Percentiles rank a stretch among this genome's conserved stretches.
Evolutionary conservation across 2,329 filamentous ascomycete genomes (phyloP).

Genomic region (Cladosporium sp.): DNA sequence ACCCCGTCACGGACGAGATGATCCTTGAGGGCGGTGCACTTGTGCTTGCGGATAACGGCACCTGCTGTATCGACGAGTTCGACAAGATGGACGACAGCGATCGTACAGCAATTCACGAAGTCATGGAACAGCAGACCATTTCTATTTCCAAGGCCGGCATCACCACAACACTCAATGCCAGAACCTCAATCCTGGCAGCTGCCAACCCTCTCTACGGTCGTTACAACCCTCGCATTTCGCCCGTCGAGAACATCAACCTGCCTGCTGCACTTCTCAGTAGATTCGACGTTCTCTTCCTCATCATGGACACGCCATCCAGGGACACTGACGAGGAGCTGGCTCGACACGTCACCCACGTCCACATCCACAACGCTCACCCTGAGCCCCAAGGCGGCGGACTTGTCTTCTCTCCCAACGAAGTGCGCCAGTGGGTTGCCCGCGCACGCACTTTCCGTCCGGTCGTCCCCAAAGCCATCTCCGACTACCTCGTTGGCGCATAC

Average conservation of each 20-base stretch:
- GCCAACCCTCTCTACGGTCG: constrained; percentile 96
- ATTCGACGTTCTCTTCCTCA: constrained; percentile 95
- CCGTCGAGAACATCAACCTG: constrained; percentile 98
- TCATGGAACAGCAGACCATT: constrained; percentile 85
- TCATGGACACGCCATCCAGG: constrained; percentile 86
- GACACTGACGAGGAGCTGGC: constrained; percentile 91
- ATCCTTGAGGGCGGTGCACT: constrained; percentile 75
- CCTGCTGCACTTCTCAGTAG: constrained; percentile 94
- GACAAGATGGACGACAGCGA: constrained; percentile 87
- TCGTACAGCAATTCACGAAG: constrained; percentile 77
- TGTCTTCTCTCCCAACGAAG: constrained; percentile 89
- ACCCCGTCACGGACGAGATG: constrained; percentile 80
- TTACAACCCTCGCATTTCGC: constrained; percentile 95
- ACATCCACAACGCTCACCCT: constrained; percentile 94
- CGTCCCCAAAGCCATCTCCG: constrained; percentile 78
- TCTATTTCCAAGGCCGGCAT: constrained; percentile 90
- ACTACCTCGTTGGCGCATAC: constrained; percentile 97
- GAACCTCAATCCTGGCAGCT: constrained; percentile 77
- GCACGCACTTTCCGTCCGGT: constrained; percentile 84
- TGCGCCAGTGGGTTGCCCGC: constrained; percentile 91
- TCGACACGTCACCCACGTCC: constrained; percentile 90
- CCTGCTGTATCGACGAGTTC: constrained; percentile 83
- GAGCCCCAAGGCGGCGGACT: constrained; percentile 60
- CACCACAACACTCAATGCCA: constrained; percentile 91
- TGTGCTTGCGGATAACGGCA: constrained; percentile 75